phyloP scores from a whole-genome alignment of 768 basidiomycete genomes.

The Imleria badia region DNA sequence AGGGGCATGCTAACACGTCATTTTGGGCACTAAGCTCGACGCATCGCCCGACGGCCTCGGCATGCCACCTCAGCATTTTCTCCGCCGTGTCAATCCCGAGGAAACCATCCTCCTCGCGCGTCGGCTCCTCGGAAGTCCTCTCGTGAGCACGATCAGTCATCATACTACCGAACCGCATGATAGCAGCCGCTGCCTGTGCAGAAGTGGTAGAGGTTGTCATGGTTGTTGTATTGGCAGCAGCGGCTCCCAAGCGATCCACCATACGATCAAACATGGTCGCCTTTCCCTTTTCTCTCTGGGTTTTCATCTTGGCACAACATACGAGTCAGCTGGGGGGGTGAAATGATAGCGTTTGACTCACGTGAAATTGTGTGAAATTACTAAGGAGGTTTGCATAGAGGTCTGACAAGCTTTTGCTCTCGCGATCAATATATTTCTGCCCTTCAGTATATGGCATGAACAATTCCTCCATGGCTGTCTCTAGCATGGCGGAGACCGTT shows the following conservation, averaged over 20 bases:
- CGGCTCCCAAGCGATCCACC: slow-evolving; percentile 79
- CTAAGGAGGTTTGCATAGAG: slow-evolving; percentile 73
- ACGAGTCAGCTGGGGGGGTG: slow-evolving; percentile 3
- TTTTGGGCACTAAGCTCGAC: slow-evolving; percentile 80
- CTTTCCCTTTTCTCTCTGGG: slow-evolving; percentile 59
- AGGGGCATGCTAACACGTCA: slow-evolving; percentile 69
- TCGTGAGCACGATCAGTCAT: slow-evolving; percentile 51
- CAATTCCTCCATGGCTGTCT: slow-evolving; percentile 92
- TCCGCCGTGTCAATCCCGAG: slow-evolving; percentile 77
- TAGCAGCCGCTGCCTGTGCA: slow-evolving; percentile 82
- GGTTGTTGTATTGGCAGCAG: slow-evolving; percentile 63
- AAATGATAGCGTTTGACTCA: slow-evolving; percentile 32
- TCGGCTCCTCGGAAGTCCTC: slow-evolving; percentile 61
- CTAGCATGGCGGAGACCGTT: slow-evolving; percentile 81
- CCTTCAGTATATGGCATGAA: slow-evolving; percentile 95
- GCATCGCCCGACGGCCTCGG: slow-evolving; percentile 92
- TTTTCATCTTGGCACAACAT: slow-evolving; percentile 45
- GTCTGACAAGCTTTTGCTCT: slow-evolving; percentile 78
- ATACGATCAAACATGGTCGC: slow-evolving; percentile 86
- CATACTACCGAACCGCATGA: slow-evolving; percentile 90
- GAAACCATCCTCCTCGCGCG: slow-evolving; percentile 79
- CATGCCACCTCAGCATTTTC: slow-evolving; percentile 96
- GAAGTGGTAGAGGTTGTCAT: slow-evolving; percentile 65
- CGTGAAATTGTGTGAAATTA: slow-evolving; percentile 87
- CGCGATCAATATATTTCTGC: slow-evolving; percentile 86